Evolutionary conservation across 2,329 filamentous ascomycete genomes (phyloP), one percentile per base, ranked within the genome.

Genomic region (Ceratocystis cacaofunesta): DNA sequence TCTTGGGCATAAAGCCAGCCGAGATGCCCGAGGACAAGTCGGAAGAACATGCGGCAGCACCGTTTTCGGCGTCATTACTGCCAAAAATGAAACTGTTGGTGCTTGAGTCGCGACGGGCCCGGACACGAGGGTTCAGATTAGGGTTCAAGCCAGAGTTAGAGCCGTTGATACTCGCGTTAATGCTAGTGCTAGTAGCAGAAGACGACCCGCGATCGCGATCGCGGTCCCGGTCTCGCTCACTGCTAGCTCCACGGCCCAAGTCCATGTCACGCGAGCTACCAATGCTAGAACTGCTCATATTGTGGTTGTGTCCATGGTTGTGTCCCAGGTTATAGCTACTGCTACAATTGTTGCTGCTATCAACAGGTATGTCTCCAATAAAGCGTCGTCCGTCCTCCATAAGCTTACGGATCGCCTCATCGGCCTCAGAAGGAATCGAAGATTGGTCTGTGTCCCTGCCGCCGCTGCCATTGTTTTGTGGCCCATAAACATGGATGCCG

Each of bases 1-100:
- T 96, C 72, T 96, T 90, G 0, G 94, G 85, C 12, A 86, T 87
- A 71, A 95, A 99, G 66, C 96, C 92, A 22, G 88, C 83, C 0
- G 91, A 85, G 69, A 99, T 91, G 68, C 92, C 88, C 44, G 88
- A 82, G 2, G 83, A 84, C 22, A 89, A 78, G 70, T 90, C 82
- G 32, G 63, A 52, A 8, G 66, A 63, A 30, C 65, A 66, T 22
- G 65, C 43, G 1, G 66, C 69, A 83, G 83, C 5, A 80, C 75
- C 30, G 76, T 64, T 43, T 25, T 65, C 66, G 17, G 41, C 57
- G 30, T 61, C 44, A 22, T 44, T 55, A 32, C 43, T 43, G 10
- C 43, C 62, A 58, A 67, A 65, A 41, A 67, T 65, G 36, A 67
- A 58, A 15, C 50, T 64, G 58, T 63, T 67, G 6, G 66, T 67